A percentile compares a stretch with the other conserved stretches of the same genome.
These are phyloP conservation scores for Citrus glauca DNA, from an alignment of 345 rosid genomes.

Conservation along the genomic window DNA sequence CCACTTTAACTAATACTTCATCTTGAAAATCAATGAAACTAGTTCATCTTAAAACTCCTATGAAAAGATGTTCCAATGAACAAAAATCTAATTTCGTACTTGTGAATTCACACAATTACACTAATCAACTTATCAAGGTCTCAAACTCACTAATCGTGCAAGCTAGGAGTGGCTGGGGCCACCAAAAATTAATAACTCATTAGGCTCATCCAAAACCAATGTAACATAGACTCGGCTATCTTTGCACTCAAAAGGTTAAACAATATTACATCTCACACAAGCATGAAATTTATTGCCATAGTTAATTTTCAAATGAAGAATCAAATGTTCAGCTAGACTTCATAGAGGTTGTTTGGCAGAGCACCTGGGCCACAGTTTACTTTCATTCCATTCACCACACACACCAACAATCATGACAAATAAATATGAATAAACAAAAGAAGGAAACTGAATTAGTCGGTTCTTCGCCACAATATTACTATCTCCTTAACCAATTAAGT, in stretches of 20 bases:
- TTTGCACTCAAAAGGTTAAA: not conserved
- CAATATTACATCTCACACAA: not conserved
- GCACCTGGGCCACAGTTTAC: not conserved
- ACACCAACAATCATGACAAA: not conserved
- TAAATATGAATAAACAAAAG: not conserved
- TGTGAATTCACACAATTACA: not conserved
- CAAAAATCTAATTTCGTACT: not conserved
- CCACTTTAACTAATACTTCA: not conserved
- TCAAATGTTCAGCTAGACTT: not conserved
- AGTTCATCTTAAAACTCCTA: not conserved
- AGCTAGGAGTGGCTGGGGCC: not conserved
- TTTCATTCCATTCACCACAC: not conserved
- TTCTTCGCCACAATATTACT: not conserved
- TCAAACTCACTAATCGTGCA: not conserved
- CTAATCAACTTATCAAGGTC: not conserved
- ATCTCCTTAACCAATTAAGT: not conserved
- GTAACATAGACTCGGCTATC: too few species aligned
- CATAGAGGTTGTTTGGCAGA: not conserved
- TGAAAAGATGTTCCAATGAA: not conserved
- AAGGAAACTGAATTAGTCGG: not conserved
- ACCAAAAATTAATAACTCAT: not conserved
- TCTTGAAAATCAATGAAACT: not conserved
- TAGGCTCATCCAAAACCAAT: not conserved
- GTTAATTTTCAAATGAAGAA: not conserved
- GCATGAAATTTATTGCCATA: not conserved